phyloP scores from a whole-genome alignment of 345 rosid species.

The Limnanthes douglasii region DNA sequence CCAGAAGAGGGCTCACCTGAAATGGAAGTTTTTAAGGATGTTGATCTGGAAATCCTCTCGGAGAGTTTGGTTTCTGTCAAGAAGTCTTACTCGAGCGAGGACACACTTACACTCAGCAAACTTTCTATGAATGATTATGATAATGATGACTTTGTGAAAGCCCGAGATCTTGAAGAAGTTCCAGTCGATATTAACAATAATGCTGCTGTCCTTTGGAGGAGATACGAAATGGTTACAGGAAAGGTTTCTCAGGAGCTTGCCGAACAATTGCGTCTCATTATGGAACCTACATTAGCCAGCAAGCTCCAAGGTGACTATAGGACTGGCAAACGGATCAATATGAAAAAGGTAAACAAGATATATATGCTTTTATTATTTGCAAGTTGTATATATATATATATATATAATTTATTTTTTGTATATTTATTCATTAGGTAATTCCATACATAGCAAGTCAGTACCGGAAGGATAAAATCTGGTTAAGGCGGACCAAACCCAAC shows the following conservation, averaged over 20 bases:
- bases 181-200: constrained; percentile 23
- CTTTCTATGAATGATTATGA: constrained; percentile 30
- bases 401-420: neutral
- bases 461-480: constrained; percentile 91
- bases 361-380: too few relatives aligned
- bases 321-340: constrained; percentile 93
- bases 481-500: constrained; percentile 88
- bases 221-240: constrained; percentile 56
- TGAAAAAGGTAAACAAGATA: constrained; percentile 58
- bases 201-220: constrained; percentile 60
- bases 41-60: constrained; percentile 15
- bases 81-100: constrained; percentile 28
- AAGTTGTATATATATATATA: neutral
- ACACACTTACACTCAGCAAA: constrained; percentile 19
- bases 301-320: constrained; percentile 93
- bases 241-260: constrained; percentile 86
- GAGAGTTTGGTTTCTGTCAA: constrained; percentile 42
- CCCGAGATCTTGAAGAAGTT: constrained; percentile 27
- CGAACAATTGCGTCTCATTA: constrained; percentile 82
- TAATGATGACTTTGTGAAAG: constrained; percentile 21
- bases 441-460: constrained; percentile 94
- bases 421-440: constrained; percentile 71
- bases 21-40: constrained; percentile 15
- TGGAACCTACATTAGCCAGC: constrained; percentile 90
- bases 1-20: constrained; percentile 18